Conservation (phyloP, 306 rosid genomes). For the Quercus ilex region DNA sequence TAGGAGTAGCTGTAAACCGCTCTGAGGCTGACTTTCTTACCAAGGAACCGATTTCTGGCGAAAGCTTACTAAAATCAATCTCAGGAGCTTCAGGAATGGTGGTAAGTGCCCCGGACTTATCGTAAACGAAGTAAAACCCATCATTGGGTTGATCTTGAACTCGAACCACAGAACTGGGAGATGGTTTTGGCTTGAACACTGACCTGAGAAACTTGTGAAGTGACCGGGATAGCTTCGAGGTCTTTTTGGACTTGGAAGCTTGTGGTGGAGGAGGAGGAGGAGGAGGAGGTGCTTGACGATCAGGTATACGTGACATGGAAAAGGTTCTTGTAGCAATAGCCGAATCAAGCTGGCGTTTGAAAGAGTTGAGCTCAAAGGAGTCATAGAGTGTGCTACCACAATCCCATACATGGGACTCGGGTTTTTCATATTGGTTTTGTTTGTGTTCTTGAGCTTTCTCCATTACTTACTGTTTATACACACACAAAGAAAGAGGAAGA, state of each 20-base stretch:
- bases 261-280: not conserved
- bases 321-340: slow-evolving; percentile 62
- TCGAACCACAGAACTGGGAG: slow-evolving; percentile 17
- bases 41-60: slow-evolving; percentile 62
- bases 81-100: slow-evolving; percentile 73
- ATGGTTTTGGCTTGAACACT: slow-evolving; percentile 44
- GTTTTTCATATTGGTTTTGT: not conserved
- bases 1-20: slow-evolving; percentile 38
- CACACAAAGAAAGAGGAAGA: not conserved
- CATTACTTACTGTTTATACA: not conserved
- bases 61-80: slow-evolving; percentile 35
- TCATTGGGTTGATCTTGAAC: slow-evolving; percentile 35
- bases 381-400: slow-evolving; percentile 92
- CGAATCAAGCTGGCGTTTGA: slow-evolving; percentile 69
- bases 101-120: slow-evolving; percentile 62
- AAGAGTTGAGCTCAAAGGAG: slow-evolving; percentile 81
- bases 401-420: slow-evolving; percentile 55
- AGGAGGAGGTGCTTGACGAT: slow-evolving; percentile 22
- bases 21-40: slow-evolving; percentile 52
- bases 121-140: slow-evolving; percentile 55
- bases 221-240: slow-evolving; percentile 62
- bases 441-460: not conserved
- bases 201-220: slow-evolving; percentile 66
- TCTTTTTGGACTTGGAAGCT: slow-evolving; percentile 15
- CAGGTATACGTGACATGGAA: slow-evolving; percentile 68